Conservation (phyloP, 306 rosid species). For the Cucumis melo region DNA sequence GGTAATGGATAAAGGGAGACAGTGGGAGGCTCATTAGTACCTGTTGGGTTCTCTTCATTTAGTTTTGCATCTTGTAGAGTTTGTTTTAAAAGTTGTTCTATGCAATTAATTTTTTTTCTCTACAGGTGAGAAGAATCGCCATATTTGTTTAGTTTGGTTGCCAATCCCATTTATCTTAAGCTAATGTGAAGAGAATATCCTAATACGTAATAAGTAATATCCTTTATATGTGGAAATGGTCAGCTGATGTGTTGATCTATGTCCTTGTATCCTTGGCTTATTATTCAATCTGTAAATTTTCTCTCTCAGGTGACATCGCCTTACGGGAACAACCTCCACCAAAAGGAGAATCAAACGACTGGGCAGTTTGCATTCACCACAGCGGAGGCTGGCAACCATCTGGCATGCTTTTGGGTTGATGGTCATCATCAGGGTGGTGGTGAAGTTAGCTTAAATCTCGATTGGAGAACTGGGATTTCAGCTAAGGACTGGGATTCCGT, state of each 20-base stretch:
- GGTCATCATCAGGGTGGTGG: conserved; percentile 22
- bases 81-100: not conserved
- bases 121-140: not conserved
- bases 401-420: conserved; percentile 79
- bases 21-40: not conserved
- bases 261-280: not conserved
- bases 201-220: not conserved
- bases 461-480: conserved; percentile 89
- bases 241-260: not conserved
- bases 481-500: conserved; percentile 98
- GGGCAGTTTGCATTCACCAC: conserved; percentile 89
- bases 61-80: not conserved
- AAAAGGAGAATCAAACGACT: conserved; percentile 49
- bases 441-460: conserved; percentile 37
- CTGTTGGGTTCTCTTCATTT: not conserved
- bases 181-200: not conserved
- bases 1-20: not conserved
- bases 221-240: not conserved
- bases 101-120: not conserved
- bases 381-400: conserved; percentile 76
- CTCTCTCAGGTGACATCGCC: conserved; percentile 78
- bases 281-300: not conserved
- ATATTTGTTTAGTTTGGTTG: not conserved
- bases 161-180: not conserved
- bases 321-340: conserved; percentile 62